Evolutionary conservation across 148 eudicot species (phyloP).

Genomic region (Chenopodium formosanum): DNA sequence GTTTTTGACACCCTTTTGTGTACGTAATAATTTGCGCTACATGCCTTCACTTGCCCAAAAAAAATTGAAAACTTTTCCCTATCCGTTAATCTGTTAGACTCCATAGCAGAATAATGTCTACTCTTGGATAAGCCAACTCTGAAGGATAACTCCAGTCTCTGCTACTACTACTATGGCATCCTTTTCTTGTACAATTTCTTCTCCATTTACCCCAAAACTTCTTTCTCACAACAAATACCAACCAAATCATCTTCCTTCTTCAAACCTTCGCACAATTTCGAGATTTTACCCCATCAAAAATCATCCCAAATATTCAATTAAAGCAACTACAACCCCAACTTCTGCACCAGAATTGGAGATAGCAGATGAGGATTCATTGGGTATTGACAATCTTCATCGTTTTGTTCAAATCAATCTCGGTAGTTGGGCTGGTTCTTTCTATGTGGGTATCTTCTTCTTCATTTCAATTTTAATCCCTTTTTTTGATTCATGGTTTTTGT

Average conservation of each 20-base stretch:
- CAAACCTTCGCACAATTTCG: background rate
- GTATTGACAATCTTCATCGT: conserved; percentile 56
- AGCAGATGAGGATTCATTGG: conserved; percentile 41
- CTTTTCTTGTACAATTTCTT: conserved; percentile 33
- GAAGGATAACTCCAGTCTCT: too few relatives aligned
- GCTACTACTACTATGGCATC: conserved; percentile 37
- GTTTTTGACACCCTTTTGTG: too few relatives aligned
- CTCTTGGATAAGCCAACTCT: background rate
- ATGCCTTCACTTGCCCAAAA: too few relatives aligned
- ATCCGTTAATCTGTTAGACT: too few relatives aligned
- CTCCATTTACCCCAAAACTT: conserved; percentile 22
- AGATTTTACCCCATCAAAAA: conserved; percentile 19
- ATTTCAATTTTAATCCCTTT: background rate
- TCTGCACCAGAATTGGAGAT: conserved; percentile 16
- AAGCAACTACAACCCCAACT: conserved; percentile 22
- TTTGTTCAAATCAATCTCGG: conserved; percentile 75
- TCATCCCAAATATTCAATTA: conserved; percentile 11
- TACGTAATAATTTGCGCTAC: too few relatives aligned
- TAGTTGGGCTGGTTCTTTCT: conserved; percentile 70
- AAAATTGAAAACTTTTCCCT: too few relatives aligned
- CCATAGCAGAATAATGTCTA: too few relatives aligned
- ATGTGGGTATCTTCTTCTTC: conserved; percentile 37
- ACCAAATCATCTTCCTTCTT: conserved; percentile 5
- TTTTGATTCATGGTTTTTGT: background rate
- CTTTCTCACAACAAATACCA: conserved; percentile 12